Evolutionary conservation across 192 early-diverging fungal species (phyloP), one percentile per base, ranked within the genome.

Genomic region (Backusella circina): DNA sequence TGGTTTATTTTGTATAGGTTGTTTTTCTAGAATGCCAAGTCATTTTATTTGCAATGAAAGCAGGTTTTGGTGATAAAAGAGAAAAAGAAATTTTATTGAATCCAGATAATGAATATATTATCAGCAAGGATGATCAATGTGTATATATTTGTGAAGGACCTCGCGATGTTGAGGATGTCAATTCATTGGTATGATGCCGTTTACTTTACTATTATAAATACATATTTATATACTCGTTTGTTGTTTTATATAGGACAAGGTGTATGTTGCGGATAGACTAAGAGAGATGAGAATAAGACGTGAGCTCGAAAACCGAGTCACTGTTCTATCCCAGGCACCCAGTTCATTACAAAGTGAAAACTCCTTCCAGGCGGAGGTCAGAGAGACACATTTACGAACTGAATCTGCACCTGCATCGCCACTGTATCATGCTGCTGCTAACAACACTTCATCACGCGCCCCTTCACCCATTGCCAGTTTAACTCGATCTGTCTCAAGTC

Each of bases 111-210:
- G 73, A 82, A 2, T 90, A 90, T 73, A 50, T 69, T 16, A 70
- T 92, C 2, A 77, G 71, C 13, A 32, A 67, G 1, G 39, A 65
- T 37, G 91, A 92, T 65, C 79, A 88, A 10, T 79, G 85, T 23
- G 75, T 91, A 3, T 88, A 84, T 38, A 84, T 92, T 37, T 86
- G 88, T 0, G 86, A 89, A 71, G 84, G 82, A 23, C 80, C 84
- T 1, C 78, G 70, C 3, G 86, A 87, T 64, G 39, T 87, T 39
- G 51, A 79, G 9, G 83, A 82, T 50, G 83, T 87, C 13, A 79
- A 70, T 10, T 50, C 70, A 0, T 71, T 87, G 70, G 79, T 73
- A 74, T 70, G 67, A 36, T 16, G 8, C 13, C n/a, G n/a, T n/a
- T n/a, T n/a, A n/a, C n/a, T n/a, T n/a, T n/a, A n/a, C n/a, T n/a